phyloP scores from a whole-genome alignment of 2,329 filamentous ascomycete genomes.

The Colletotrichum godetiae region DNA sequence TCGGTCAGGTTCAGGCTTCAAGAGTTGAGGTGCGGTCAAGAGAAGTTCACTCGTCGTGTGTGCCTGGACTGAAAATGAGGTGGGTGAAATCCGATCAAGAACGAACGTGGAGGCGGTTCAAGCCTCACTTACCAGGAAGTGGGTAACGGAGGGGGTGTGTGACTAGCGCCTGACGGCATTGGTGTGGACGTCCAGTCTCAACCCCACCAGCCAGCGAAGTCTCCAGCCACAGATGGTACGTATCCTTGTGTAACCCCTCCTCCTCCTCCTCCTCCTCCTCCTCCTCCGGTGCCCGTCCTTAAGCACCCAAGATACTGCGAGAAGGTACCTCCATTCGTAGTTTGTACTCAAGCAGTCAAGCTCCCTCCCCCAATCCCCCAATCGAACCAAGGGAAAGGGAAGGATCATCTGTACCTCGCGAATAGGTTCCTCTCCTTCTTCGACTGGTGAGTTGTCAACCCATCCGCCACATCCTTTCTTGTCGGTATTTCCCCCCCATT shows the following conservation, averaged over 20 bases:
- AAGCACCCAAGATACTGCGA: background rate
- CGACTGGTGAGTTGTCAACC: constrained; percentile 31
- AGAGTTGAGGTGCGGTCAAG: constrained; percentile 16
- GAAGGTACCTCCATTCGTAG: background rate
- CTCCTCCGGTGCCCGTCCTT: background rate
- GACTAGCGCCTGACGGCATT: background rate
- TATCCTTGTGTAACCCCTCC: background rate
- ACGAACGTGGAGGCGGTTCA: constrained; percentile 19
- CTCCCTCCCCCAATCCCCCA: background rate
- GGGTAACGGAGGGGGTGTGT: constrained; percentile 33
- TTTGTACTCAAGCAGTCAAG: background rate
- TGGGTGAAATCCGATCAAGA: constrained; percentile 25
- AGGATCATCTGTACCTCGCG: background rate
- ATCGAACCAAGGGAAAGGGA: constrained; percentile 6
- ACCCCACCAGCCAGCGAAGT: constrained; percentile 17
- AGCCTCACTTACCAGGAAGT: constrained; percentile 29
- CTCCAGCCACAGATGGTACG: constrained; percentile 26
- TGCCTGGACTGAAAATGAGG: constrained; percentile 10
- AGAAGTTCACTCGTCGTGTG: constrained; percentile 15
- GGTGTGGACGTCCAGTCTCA: background rate
- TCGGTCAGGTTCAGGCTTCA: constrained; percentile 15
- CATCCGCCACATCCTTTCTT: constrained; percentile 20
- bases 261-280: background rate
- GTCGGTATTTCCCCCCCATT: background rate
- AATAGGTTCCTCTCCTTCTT: constrained; percentile 1